Evolutionary conservation across 176 grass and related monocot genomes (phyloP).

Genomic region (Alloteropsis semialata): DNA sequence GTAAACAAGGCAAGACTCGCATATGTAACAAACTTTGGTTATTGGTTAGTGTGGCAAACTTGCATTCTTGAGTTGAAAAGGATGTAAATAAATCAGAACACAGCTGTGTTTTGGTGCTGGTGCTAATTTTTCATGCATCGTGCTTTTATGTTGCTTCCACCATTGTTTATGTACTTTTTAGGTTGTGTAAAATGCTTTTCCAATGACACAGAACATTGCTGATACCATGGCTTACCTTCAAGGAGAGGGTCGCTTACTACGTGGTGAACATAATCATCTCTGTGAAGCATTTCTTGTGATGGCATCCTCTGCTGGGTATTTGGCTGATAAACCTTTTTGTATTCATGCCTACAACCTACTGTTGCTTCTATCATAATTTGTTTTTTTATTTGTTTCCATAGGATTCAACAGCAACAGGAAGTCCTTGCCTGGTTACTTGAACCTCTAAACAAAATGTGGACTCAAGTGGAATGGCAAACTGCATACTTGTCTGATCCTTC

Average conservation of each 20-base stretch:
- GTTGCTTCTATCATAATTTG: conserved; percentile 15
- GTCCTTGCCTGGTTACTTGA: conserved; percentile 93
- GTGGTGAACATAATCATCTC: conserved; percentile 93
- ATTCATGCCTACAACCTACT: background rate
- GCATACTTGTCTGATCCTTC: conserved; percentile 82
- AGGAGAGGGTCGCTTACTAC: conserved; percentile 74
- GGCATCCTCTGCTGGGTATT: conserved; percentile 90
- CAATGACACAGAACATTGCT: conserved; percentile 70
- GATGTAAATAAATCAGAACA: conserved; percentile 6
- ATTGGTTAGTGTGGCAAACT: background rate
- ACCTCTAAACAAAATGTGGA: conserved; percentile 89
- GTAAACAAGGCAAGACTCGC: conserved; percentile 5
- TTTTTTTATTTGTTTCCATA: conserved; percentile 38
- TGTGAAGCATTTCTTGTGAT: conserved; percentile 99
- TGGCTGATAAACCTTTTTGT: conserved; percentile 13
- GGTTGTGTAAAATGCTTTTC: conserved; percentile 13
- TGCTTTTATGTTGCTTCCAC: conserved; percentile 6
- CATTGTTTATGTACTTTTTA: conserved; percentile 13
- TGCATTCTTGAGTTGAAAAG: background rate
- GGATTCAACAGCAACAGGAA: conserved; percentile 96
- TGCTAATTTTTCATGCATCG: conserved; percentile 19
- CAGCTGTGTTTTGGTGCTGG: conserved; percentile 3
- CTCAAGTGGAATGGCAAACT: conserved; percentile 86
- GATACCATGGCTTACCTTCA: conserved; percentile 97
- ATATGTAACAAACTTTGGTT: background rate